Evolutionary conservation across 2,329 filamentous ascomycete genomes (phyloP).

Genomic region (Rhinocladiella mackenziei): DNA sequence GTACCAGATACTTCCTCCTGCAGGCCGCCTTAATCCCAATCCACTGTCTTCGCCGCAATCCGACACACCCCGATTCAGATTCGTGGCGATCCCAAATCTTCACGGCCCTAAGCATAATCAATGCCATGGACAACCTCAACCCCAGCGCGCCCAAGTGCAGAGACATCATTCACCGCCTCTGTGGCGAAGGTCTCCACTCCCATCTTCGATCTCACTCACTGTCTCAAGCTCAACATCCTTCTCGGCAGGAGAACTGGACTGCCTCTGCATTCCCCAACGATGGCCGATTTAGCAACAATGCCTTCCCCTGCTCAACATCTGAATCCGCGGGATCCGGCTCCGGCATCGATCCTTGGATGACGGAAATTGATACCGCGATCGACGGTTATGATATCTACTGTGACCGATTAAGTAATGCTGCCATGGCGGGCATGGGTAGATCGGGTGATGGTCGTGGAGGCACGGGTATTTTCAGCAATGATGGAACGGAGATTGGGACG

Average conservation of each 20-base stretch:
- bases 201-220: constrained; percentile 3
- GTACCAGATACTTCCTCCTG: constrained; percentile 41
- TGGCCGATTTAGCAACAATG: constrained; percentile 2
- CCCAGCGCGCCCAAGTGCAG: constrained; percentile 23
- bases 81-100: constrained; percentile 24
- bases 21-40: constrained; percentile 45
- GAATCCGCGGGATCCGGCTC: constrained; percentile 10
- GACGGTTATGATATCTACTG: constrained; percentile 24
- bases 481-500: constrained; percentile 19
- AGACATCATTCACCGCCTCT: constrained; percentile 22
- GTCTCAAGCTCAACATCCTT: not conserved
- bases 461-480: constrained; percentile 1
- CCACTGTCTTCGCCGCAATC: constrained; percentile 43
- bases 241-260: constrained; percentile 5
- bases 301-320: constrained; percentile 10
- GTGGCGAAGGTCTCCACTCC: constrained; percentile 17
- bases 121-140: constrained; percentile 23
- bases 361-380: constrained; percentile 23
- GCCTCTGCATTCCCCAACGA: constrained; percentile 1
- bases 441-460: not conserved
- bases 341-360: constrained; percentile 21
- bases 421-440: constrained; percentile 17
- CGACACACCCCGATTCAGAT: constrained; percentile 32
- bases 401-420: constrained; percentile 20
- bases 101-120: constrained; percentile 20